Conservation (phyloP, 192 early-diverging fungal genomes). For the Mortierella alpina region DNA sequence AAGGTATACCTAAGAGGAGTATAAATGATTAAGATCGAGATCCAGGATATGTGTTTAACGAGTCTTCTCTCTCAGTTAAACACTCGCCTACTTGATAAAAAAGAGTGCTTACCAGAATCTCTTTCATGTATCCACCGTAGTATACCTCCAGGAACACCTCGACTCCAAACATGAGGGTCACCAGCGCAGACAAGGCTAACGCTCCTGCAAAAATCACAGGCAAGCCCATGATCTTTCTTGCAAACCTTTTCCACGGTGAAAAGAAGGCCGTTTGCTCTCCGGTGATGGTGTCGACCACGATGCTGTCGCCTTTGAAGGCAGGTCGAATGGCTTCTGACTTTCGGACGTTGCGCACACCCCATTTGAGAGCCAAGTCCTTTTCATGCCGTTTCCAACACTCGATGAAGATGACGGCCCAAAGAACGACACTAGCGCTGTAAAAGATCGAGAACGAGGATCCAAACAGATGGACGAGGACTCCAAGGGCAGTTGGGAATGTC, state of each 20-base stretch:
- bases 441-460: constrained; percentile 67
- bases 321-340: constrained; percentile 72
- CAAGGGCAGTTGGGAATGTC: constrained; percentile 72
- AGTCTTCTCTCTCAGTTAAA: neutral
- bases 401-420: constrained; percentile 78
- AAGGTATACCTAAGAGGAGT: constrained; percentile 62
- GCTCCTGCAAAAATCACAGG: constrained; percentile 72
- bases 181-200: constrained; percentile 65
- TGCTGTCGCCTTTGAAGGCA: constrained; percentile 73
- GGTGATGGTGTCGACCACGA: constrained; percentile 72
- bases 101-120: constrained; percentile 54
- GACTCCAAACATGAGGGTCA: constrained; percentile 77
- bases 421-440: constrained; percentile 72
- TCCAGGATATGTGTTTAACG: neutral
- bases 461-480: constrained; percentile 67
- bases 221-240: constrained; percentile 65
- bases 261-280: constrained; percentile 81
- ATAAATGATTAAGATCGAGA: neutral
- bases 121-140: constrained; percentile 83
- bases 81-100: neutral
- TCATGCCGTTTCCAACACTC: constrained; percentile 88
- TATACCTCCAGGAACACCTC: constrained; percentile 84
- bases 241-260: constrained; percentile 76
- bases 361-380: constrained; percentile 74
- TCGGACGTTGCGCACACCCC: constrained; percentile 77